Evolutionary conservation across 108 stramenopile genomes (phyloP).

Genomic region (Stephanodiscus triporus): DNA sequence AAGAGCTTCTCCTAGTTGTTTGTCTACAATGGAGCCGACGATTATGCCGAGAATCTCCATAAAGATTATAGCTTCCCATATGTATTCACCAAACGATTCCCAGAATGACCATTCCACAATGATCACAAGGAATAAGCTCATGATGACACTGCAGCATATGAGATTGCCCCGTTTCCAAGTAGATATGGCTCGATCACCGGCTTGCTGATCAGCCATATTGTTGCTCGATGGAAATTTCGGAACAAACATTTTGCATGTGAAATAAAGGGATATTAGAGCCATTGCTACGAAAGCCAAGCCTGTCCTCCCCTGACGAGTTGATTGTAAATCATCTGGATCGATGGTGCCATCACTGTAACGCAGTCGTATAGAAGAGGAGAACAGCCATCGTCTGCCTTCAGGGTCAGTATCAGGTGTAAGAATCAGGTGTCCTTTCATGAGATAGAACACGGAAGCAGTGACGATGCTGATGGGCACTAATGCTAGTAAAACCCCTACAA

Average conservation of each 20-base stretch:
- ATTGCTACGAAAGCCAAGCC: slow-evolving; percentile 79
- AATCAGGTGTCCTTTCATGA: slow-evolving; percentile 35
- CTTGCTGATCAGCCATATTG: slow-evolving; percentile 45
- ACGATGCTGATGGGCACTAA: slow-evolving; percentile 66
- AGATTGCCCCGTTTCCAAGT: slow-evolving; percentile 73
- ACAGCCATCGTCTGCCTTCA: no score
- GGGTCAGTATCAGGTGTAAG: slow-evolving; percentile 25
- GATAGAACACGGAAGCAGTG: slow-evolving; percentile 47
- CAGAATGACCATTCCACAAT: slow-evolving; percentile 82
- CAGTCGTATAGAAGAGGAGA: no score
- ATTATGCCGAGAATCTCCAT: slow-evolving; percentile 68
- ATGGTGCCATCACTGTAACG: no score
- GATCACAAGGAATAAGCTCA: slow-evolving; percentile 67
- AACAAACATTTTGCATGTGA: slow-evolving; percentile 60
- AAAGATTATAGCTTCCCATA: slow-evolving; percentile 80
- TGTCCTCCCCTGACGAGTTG: slow-evolving; percentile 65
- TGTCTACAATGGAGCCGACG: no score
- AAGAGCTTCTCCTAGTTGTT: no score
- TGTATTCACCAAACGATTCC: slow-evolving; percentile 70
- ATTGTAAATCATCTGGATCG: slow-evolving; percentile 34
- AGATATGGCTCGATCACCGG: slow-evolving; percentile 34
- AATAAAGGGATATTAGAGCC: slow-evolving; percentile 47
- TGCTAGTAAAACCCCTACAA: slow-evolving; percentile 68
- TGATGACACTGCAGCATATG: slow-evolving; percentile 63
- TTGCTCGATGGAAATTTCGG: slow-evolving; percentile 52